Evolutionary conservation across 2,329 filamentous ascomycete genomes (phyloP), one percentile per base, ranked within the genome.

Genomic region (Claviceps sp.): DNA sequence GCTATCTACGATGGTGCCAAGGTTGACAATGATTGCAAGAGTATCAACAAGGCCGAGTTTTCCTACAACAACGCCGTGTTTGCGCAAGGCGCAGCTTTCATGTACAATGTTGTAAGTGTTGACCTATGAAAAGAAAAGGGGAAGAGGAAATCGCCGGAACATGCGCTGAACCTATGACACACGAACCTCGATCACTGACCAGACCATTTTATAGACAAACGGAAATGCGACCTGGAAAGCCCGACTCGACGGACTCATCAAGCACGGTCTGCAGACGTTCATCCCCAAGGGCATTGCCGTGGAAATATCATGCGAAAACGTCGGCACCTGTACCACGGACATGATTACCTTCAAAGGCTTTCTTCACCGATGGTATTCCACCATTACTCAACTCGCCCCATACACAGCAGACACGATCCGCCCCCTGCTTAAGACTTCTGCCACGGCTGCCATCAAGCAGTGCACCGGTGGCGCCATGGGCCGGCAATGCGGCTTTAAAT

Each of bases 261-360:
- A 68, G 13, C 58, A 63, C 45, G 66, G 73, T 0, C 56, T 70
- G 20, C 55, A 63, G n/a, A 64, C 65, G 9, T 81, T 82, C 61
- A 81, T 82, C 67, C 69, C 70, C 40, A 66, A 74, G 37, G 72
- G 73, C 48, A 72, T 83, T 57, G 77, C 84, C 60, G 73, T 71
- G 45, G 83, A 86, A 61, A 66, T 74, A 18, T 72, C 79, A 5
- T 87, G 84, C 65, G 81, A 85, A 57, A 59, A 60, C 43, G 67
- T 69, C 5, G 60, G 59, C 37, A 76, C 69, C 3, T 86, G 84
- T 67, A 78, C 78, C 57, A 74, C 73, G 44, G 84, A 86, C 57
- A 80, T 84, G 66, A 67, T 75, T 53, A 75, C 77, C 5, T 84
- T 82, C 71, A 83, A 84, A 59, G 80, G 78, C 14, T 75, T 80